phyloP scores from a whole-genome alignment of 345 rosid species.

The Populus euphratica region DNA sequence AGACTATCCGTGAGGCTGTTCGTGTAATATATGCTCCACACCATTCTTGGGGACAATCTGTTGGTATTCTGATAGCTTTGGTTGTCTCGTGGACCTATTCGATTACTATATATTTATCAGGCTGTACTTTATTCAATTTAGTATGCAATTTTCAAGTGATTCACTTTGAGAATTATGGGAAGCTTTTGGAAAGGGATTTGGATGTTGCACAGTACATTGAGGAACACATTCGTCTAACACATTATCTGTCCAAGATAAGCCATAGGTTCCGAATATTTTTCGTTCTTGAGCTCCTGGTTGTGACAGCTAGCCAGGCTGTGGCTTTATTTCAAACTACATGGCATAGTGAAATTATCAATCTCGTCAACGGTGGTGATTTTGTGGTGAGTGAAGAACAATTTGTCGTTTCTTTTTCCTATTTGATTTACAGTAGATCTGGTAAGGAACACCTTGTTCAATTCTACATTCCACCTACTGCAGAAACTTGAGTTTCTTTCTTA shows the following conservation, averaged over 20 bases:
- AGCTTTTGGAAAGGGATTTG: constrained; percentile 34
- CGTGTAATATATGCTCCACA: constrained; percentile 6
- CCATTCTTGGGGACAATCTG: constrained; percentile 23
- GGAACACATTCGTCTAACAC: constrained; percentile 28
- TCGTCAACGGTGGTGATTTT: constrained; percentile 34
- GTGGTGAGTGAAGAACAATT: constrained; percentile 21
- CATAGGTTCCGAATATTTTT: constrained; percentile 36
- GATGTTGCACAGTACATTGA: constrained; percentile 28
- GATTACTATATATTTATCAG: constrained; percentile 25
- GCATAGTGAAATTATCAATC: constrained; percentile 14
- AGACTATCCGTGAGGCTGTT: constrained; percentile 27
- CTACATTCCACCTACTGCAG: not conserved
- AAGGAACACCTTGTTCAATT: not conserved
- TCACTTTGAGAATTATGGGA: constrained; percentile 37
- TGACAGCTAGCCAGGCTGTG: constrained; percentile 33
- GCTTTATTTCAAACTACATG: constrained; percentile 33
- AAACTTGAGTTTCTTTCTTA: not conserved
- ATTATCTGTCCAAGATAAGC: constrained; percentile 35
- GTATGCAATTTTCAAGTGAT: constrained; percentile 34
- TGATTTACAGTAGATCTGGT: not conserved
- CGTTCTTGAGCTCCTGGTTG: constrained; percentile 26
- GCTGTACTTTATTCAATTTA: constrained; percentile 31
- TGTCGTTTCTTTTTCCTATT: not conserved
- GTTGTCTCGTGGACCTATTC: constrained; percentile 32
- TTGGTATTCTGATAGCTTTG: constrained; percentile 13